Percentiles rank a stretch among this genome's conserved stretches.
These are phyloP conservation scores for Bipolaris cookei DNA, from an alignment of 2,329 filamentous ascomycete genomes.

Conservation along the genomic window DNA sequence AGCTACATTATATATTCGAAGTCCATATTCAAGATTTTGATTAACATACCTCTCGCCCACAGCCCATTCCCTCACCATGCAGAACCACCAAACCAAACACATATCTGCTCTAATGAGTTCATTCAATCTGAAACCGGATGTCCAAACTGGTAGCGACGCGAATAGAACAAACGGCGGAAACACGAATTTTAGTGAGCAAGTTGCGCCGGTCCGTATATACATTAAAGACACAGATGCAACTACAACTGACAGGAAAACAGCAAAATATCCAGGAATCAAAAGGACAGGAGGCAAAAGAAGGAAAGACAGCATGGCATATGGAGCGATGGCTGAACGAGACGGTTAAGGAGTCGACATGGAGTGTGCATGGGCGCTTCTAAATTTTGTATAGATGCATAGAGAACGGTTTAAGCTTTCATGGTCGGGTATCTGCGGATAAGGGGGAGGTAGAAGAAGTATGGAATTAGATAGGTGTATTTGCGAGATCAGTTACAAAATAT, in stretches of 20 bases:
- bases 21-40: too few species aligned
- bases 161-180: background rate
- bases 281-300: background rate
- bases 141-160: background rate
- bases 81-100: background rate
- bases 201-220: background rate
- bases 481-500: too few species aligned
- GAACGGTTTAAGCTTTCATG: too few species aligned
- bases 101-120: background rate
- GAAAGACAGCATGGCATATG: background rate
- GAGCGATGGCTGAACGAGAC: background rate
- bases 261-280: background rate
- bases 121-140: background rate
- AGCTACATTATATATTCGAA: background rate
- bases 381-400: background rate
- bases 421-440: too few species aligned
- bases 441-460: too few species aligned
- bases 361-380: background rate
- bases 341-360: background rate
- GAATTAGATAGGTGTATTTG: too few species aligned
- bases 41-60: background rate
- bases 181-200: background rate
- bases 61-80: background rate
- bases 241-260: background rate
- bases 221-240: background rate